Base-by-base conservation (phyloP, 2,329 filamentous ascomycete species). In the Pseudocercospora crystallina region DNA sequence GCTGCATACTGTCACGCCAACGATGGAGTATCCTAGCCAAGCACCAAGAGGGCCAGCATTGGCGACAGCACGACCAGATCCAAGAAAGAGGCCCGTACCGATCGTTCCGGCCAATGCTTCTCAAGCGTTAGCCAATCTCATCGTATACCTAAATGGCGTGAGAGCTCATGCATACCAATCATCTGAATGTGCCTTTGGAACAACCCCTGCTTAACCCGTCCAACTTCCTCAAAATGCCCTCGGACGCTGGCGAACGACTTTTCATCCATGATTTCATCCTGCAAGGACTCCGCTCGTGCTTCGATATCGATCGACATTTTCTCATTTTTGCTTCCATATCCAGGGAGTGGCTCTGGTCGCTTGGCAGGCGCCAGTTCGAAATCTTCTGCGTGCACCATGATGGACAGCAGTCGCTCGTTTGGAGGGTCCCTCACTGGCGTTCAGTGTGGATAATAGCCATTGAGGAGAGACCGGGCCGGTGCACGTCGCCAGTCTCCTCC, bases 81-180 rank as follows among this genome's bases (percentile, higher is more conserved):
- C 62, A 7, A 71, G 60, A 30, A 72, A 71, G 1, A 71, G 61
- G 41, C 69, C 68, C 1, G 69, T 71, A 7, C 69, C 68, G 33
- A 71, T 68, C 4, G 66, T 69, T 29, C 70, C 69, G 2, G 69
- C 69, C 14, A 72, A 15, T 9, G 40, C 20, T 26, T 26, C 20
- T 26, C 20, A 26, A 26, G 20, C 20, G 20, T 41, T 29, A n/a
- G 13, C 5, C n/a, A n/a, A 41, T 30, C n/a, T 20, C 20, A 41
- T 8, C 9, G 14, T 41, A 3, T 26, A 14, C n/a, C 17, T 41
- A 2, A 8, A 41, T 20, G 38, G 13, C 20, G 20, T 29, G 4
- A 11, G 9, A 30, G 5, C 20, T 42, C 12, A 42, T 34, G 17
- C 15, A 38, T 20, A 2, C 32, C 38, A 5, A 48, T 46, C 67